These are phyloP conservation scores for Myochromella boudieri DNA, from an alignment of 768 basidiomycete genomes.

Conservation along the genomic window DNA sequence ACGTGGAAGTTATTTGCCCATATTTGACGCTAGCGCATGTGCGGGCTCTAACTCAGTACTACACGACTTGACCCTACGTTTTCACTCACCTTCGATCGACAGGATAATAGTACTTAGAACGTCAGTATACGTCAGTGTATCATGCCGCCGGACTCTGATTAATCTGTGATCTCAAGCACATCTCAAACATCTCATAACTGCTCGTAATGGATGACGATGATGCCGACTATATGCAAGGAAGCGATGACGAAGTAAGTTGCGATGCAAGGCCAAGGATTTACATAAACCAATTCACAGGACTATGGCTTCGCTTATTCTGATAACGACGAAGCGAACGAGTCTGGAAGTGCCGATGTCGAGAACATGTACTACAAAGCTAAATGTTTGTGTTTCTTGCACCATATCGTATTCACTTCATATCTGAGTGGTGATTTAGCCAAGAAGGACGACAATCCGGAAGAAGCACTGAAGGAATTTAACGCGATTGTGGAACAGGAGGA, in stretches of 20 bases:
- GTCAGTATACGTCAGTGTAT: background rate
- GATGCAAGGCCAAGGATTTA: slow-evolving; percentile 2
- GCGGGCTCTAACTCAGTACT: background rate
- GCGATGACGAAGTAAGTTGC: slow-evolving; percentile 71
- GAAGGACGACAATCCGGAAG: slow-evolving; percentile 93
- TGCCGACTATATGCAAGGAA: slow-evolving; percentile 92
- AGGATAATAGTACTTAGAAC: background rate
- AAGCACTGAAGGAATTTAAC: slow-evolving; percentile 86
- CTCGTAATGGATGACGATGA: slow-evolving; percentile 85
- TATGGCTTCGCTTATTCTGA: slow-evolving; percentile 98
- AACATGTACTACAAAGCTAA: slow-evolving; percentile 99
- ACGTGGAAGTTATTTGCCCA: background rate
- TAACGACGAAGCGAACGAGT: slow-evolving; percentile 78
- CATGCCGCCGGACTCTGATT: too few species aligned
- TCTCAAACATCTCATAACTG: slow-evolving; percentile 3
- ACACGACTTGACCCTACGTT: background rate
- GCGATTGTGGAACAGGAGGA: slow-evolving; percentile 87
- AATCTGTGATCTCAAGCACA: slow-evolving; percentile 1
- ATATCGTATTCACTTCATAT: background rate
- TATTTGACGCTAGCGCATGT: background rate
- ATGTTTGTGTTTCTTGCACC: slow-evolving; percentile 49
- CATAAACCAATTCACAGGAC: slow-evolving; percentile 50
- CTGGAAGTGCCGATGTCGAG: slow-evolving; percentile 86
- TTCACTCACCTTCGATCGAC: slow-evolving; percentile 1
- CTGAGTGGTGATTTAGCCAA: slow-evolving; percentile 54